Percentiles rank a stretch among this genome's conserved stretches.
Evolutionary conservation across 2,329 filamentous ascomycete species (phyloP).

Genomic region (Plectosphaerella cucumerina): DNA sequence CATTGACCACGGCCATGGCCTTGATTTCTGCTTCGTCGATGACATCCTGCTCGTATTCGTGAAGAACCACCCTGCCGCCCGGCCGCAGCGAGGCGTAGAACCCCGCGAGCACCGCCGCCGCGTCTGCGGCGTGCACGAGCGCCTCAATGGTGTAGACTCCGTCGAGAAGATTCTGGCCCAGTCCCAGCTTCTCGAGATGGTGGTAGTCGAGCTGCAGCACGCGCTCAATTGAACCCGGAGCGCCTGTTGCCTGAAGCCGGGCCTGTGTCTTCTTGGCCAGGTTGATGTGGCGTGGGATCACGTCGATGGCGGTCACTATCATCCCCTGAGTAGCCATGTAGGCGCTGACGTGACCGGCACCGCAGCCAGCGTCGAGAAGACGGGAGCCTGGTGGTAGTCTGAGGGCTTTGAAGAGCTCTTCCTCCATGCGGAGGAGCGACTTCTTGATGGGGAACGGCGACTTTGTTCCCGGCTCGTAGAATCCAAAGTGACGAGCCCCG

Average conservation of each 20-base stretch:
- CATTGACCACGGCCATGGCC: conserved; percentile 32
- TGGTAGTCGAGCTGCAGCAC: conserved; percentile 46
- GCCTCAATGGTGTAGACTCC: conserved; percentile 54
- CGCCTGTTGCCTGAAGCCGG: conserved; percentile 18
- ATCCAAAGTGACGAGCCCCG: conserved; percentile 46
- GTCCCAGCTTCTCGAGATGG: conserved; percentile 29
- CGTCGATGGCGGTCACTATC: conserved; percentile 41
- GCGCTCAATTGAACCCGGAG: conserved; percentile 25
- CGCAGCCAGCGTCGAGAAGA: conserved; percentile 50
- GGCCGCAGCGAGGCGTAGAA: conserved; percentile 44
- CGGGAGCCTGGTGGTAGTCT: conserved; percentile 30
- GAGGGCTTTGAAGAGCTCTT: conserved; percentile 35
- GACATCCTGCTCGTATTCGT: conserved; percentile 43
- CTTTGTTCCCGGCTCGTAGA: conserved; percentile 36
- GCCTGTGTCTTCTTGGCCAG: conserved; percentile 34
- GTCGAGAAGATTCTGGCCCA: conserved; percentile 30
- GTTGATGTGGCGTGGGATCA: conserved; percentile 41
- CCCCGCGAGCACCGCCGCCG: conserved; percentile 33
- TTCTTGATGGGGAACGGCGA: conserved; percentile 43
- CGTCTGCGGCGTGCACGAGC: conserved; percentile 48
- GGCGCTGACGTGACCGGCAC: conserved; percentile 44
- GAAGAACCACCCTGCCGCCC: conserved; percentile 39
- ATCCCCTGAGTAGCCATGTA: conserved; percentile 38
- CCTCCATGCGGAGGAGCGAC: conserved; percentile 44
- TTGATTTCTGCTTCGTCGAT: conserved; percentile 9